Percentiles rank a stretch among this genome's conserved stretches.
Conservation (phyloP, 768 basidiomycete species). For the Boletus pseudo-olivaceus region DNA sequence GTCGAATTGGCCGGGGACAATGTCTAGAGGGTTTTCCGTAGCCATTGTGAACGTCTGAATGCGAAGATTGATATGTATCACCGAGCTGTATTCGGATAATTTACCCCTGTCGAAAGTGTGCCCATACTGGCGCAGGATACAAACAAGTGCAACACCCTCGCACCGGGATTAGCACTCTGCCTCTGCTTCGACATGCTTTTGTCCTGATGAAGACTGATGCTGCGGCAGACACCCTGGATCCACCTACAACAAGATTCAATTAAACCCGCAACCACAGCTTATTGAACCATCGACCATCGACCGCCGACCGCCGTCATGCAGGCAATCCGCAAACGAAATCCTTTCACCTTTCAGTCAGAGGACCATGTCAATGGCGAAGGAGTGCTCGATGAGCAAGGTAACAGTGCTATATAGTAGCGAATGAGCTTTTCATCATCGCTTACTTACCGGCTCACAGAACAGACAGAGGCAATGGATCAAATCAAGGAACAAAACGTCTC, state of each 20-base stretch:
- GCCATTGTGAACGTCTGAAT: slow-evolving; percentile 17
- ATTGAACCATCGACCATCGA: not conserved
- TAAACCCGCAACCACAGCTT: not conserved
- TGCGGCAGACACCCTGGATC: slow-evolving; percentile 3
- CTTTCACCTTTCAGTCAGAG: slow-evolving; percentile 39
- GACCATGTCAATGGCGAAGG: slow-evolving; percentile 26
- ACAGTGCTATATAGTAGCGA: not conserved
- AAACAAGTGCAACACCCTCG: slow-evolving; percentile 21
- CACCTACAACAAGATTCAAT: slow-evolving; percentile 7
- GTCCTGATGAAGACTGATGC: not conserved
- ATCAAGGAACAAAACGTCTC: slow-evolving; percentile 44
- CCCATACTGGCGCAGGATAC: not conserved
- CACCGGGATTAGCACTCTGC: slow-evolving; percentile 5
- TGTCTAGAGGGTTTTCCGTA: slow-evolving; percentile 15
- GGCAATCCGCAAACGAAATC: slow-evolving; percentile 41
- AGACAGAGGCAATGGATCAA: slow-evolving; percentile 52
- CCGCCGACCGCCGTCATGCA: slow-evolving; percentile 27
- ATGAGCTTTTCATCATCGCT: not conserved
- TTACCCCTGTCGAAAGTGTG: slow-evolving; percentile 8
- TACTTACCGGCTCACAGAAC: slow-evolving; percentile 41
- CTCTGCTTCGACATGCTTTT: not conserved
- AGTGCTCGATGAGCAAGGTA: slow-evolving; percentile 56
- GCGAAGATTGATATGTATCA: not conserved
- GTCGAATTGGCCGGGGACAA: slow-evolving; percentile 58
- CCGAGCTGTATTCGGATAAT: slow-evolving; percentile 7